A percentile compares a stretch with the other conserved stretches of the same genome.
phyloP scores from a whole-genome alignment of 768 basidiomycete species.

The Lactarius indigo region DNA sequence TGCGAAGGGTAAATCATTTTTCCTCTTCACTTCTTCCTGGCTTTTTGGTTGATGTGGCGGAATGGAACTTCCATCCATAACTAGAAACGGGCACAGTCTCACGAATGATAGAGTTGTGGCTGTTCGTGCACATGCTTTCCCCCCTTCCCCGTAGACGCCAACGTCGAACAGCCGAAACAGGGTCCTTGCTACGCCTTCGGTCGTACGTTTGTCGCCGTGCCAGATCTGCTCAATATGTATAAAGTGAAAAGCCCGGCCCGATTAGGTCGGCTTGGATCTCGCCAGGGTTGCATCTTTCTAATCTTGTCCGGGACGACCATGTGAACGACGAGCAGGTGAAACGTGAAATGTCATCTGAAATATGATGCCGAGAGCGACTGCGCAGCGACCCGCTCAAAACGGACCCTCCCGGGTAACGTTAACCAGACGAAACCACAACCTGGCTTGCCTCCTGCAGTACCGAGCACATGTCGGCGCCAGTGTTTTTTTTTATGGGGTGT shows the following conservation, averaged over 20 bases:
- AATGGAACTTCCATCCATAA: background rate
- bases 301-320: background rate
- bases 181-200: background rate
- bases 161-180: background rate
- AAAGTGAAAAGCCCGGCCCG: background rate
- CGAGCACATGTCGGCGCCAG: background rate
- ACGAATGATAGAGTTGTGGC: background rate
- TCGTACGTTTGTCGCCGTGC: background rate
- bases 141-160: background rate
- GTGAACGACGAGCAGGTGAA: background rate
- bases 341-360: background rate
- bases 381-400: background rate
- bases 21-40: background rate
- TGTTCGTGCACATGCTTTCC: background rate
- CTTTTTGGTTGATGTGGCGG: background rate
- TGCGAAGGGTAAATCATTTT: background rate
- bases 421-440: background rate
- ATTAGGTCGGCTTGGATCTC: background rate
- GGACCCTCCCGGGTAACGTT: background rate
- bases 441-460: background rate
- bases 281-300: background rate
- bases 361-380: background rate
- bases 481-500: background rate
- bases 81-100: background rate
- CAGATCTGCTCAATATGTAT: background rate